A percentile compares a stretch with the other conserved stretches of the same genome.
phyloP scores from a whole-genome alignment of 2,329 filamentous ascomycete species.

The Massarina eburnea region DNA sequence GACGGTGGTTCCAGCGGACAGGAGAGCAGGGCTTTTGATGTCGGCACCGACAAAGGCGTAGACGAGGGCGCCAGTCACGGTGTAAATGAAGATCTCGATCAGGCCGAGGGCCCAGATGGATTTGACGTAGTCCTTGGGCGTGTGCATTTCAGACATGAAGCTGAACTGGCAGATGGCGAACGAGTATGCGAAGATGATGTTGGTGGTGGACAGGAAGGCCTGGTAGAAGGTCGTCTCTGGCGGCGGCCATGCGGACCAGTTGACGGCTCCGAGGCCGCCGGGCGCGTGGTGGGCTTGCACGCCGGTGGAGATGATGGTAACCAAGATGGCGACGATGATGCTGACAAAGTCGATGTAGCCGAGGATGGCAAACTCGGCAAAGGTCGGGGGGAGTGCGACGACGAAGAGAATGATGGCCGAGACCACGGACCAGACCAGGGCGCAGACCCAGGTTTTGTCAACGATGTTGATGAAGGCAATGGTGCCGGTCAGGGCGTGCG shows the following conservation, averaged over 20 bases:
- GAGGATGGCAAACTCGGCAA: constrained; percentile 65
- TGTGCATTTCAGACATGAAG: constrained; percentile 68
- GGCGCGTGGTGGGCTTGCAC: constrained; percentile 34
- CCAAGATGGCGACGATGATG: constrained; percentile 65
- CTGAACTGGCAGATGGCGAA: constrained; percentile 71
- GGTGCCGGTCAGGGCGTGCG: constrained; percentile 70
- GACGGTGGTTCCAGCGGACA: constrained; percentile 60
- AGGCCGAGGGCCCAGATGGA: constrained; percentile 59
- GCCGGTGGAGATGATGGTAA: constrained; percentile 70
- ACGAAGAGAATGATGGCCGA: constrained; percentile 62
- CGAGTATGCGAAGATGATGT: constrained; percentile 35
- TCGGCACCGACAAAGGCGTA: constrained; percentile 66
- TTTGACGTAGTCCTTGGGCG: constrained; percentile 64
- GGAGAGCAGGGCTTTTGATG: constrained; percentile 66
- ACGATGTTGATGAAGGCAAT: constrained; percentile 68
- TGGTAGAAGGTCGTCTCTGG: constrained; percentile 61
- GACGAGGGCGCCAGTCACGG: constrained; percentile 68
- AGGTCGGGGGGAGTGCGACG: constrained; percentile 63
- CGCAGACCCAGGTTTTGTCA: constrained; percentile 62
- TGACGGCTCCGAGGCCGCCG: constrained; percentile 31
- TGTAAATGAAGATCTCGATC: constrained; percentile 61
- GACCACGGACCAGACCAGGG: constrained; percentile 65
- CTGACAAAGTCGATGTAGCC: constrained; percentile 60
- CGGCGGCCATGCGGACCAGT: constrained; percentile 38
- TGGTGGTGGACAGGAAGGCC: constrained; percentile 53